Evolutionary conservation across 148 eudicot genomes (phyloP).

Genomic region (Rhododendron ferrugineum): DNA sequence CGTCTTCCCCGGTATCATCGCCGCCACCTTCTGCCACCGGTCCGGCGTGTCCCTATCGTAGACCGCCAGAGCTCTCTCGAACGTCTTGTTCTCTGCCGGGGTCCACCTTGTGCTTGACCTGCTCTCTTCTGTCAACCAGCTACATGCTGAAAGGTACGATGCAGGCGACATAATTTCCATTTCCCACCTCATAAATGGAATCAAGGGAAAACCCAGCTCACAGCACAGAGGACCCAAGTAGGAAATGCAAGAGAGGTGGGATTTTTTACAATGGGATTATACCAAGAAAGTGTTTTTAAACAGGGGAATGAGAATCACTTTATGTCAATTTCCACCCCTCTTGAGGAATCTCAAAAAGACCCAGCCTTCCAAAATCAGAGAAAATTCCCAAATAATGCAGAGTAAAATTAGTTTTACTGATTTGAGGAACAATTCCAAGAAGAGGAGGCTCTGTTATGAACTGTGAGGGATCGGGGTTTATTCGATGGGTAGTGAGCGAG

Average conservation of each 20-base stretch:
- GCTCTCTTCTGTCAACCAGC: conserved; percentile 65
- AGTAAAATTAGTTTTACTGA: neutral
- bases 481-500: neutral
- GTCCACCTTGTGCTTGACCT: conserved; percentile 59
- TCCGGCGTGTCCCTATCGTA: conserved; percentile 81
- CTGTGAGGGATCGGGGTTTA: neutral
- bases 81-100: conserved; percentile 76
- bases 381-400: conserved; percentile 14
- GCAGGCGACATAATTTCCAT: conserved; percentile 66
- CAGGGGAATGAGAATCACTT: conserved; percentile 62
- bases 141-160: conserved; percentile 46
- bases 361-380: conserved; percentile 32
- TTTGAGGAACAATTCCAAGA: neutral
- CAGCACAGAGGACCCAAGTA: conserved; percentile 13
- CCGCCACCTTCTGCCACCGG: conserved; percentile 83
- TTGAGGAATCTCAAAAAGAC: conserved; percentile 72
- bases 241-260: conserved; percentile 43
- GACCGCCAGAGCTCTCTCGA: conserved; percentile 78
- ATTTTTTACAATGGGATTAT: conserved; percentile 37
- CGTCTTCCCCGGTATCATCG: conserved; percentile 80
- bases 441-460: neutral
- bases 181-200: conserved; percentile 35
- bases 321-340: conserved; percentile 27
- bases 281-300: conserved; percentile 28
- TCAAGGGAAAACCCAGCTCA: neutral